Conservation (phyloP, 2,329 filamentous ascomycete genomes). For the Sporothrix luriei region DNA sequence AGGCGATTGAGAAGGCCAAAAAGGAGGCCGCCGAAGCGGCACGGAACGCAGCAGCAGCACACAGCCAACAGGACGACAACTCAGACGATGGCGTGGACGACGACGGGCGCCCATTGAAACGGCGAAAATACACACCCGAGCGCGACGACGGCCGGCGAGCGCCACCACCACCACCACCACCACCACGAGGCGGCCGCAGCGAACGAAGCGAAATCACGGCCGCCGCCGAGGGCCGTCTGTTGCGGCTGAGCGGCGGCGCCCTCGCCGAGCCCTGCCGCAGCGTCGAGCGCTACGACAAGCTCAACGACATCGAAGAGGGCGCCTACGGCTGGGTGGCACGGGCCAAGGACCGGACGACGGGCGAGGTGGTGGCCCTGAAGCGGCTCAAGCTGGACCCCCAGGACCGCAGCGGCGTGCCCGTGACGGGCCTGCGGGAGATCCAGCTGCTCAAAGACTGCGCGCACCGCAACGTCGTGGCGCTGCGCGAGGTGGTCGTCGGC, state of each 20-base stretch:
- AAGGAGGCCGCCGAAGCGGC: slow-evolving; percentile 42
- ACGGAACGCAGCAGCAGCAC: slow-evolving; percentile 23
- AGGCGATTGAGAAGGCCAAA: slow-evolving; percentile 56
- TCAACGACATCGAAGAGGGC: slow-evolving; percentile 97
- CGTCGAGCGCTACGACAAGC: slow-evolving; percentile 83
- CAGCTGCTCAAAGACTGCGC: slow-evolving; percentile 80
- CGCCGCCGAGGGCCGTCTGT: slow-evolving; percentile 53
- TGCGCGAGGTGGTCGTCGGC: slow-evolving; percentile 83
- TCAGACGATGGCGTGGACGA: slow-evolving; percentile 40
- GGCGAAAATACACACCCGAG: slow-evolving; percentile 60
- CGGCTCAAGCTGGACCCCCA: slow-evolving; percentile 83
- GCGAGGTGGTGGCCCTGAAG: slow-evolving; percentile 86
- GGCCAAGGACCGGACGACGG: slow-evolving; percentile 72
- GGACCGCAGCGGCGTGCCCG: slow-evolving; percentile 76
- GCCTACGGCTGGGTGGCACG: slow-evolving; percentile 94
- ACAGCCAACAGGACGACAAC: slow-evolving; percentile 40
- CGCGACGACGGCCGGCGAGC: slow-evolving; percentile 37
- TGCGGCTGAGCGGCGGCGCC: slow-evolving; percentile 69
- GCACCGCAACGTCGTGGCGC: slow-evolving; percentile 78
- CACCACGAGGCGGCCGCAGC: slow-evolving; percentile 38
- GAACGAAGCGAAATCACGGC: neutral
- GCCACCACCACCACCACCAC: slow-evolving; percentile 38
- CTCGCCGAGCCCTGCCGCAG: slow-evolving; percentile 71
- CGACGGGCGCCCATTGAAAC: slow-evolving; percentile 60
- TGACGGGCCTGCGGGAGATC: slow-evolving; percentile 92